Base-by-base conservation (phyloP, 768 basidiomycete genomes). In the Mycena vulgaris region DNA sequence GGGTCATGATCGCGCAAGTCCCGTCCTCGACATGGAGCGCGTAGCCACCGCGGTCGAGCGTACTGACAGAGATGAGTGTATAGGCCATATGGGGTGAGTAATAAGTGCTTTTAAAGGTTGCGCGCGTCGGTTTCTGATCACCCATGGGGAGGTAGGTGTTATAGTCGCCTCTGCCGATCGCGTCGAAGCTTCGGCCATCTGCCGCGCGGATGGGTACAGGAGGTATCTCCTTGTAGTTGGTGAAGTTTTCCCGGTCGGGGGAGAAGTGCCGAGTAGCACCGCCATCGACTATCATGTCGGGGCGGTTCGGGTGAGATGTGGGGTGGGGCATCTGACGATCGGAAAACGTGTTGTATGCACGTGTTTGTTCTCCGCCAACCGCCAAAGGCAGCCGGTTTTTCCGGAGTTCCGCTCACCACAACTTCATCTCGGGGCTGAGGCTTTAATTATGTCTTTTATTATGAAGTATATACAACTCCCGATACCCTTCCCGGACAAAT, bases 251-350 rank as follows among this genome's bases (percentile, higher is more conserved):
- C 11, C 74, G 61, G 56, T 78, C 72, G 1, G 80, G 81, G 6
- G 79, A 76, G 73, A 83, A 81, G 55, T 83, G 82, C 23, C 69
- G 70, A 14, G 69, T 79, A 9, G 81, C 77, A 30, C 83, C 80
- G 58, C 80, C 79, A 70, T 84, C 78, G 25, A 78, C 69, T 25
- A 78, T 77, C 52, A 70, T 63, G 27, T 58, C 57, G 53, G 4
- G 16, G 53, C n/a, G 3, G 9, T 31, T 25, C 9, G 57, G 42
- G 59, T 63, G 13, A 40, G 66, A 19, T 37, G 25, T 13, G 48
- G 25, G 8, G 39, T 42, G 21, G 39, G 57, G 39, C 25, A 21
- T 42, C n/a, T 19, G 3, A 28, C 27, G 17, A 6, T 49, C 48
- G 48, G 10, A 25, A 6, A 17, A 25, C 8, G 14, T 14, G 35